Percentiles rank a stretch among this genome's conserved stretches.
Conservation (phyloP, 106 monocot genomes). For the Acorus calamus region DNA sequence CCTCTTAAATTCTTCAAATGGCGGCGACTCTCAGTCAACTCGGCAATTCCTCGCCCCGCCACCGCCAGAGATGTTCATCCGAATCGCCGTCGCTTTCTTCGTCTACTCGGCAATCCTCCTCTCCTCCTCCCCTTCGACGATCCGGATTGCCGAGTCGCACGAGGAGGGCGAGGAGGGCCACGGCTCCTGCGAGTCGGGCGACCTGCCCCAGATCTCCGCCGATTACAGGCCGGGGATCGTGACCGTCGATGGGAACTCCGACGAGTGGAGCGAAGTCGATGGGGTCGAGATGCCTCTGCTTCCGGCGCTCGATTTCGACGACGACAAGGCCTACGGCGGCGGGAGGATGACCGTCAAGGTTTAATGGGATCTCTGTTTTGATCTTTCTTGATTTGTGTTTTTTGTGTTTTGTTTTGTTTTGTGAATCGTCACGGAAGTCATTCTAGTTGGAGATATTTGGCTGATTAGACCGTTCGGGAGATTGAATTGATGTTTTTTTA, state of each 20-base stretch:
- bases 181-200: conserved; percentile 37
- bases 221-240: conserved; percentile 63
- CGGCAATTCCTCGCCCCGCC: background rate
- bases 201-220: conserved; percentile 33
- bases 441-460: too few species aligned
- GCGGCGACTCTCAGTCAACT: background rate
- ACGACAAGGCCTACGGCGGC: conserved; percentile 76
- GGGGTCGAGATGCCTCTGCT: conserved; percentile 53
- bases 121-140: conserved; percentile 9
- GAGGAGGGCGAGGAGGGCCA: conserved; percentile 39
- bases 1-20: too few species aligned
- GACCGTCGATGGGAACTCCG: conserved; percentile 61
- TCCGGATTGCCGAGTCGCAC: conserved; percentile 28
- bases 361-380: background rate
- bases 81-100: background rate
- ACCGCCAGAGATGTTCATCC: background rate
- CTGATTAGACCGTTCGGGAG: too few species aligned
- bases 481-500: too few species aligned
- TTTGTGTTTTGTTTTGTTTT: background rate
- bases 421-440: too few species aligned
- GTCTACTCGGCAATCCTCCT: conserved; percentile 5
- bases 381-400: background rate
- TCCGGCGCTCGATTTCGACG: conserved; percentile 80
- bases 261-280: conserved; percentile 69
- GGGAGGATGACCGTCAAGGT: conserved; percentile 89